These are phyloP conservation scores for Populus hybrid DNA, from an alignment of 441 rosid genomes.

Conservation along the genomic window DNA sequence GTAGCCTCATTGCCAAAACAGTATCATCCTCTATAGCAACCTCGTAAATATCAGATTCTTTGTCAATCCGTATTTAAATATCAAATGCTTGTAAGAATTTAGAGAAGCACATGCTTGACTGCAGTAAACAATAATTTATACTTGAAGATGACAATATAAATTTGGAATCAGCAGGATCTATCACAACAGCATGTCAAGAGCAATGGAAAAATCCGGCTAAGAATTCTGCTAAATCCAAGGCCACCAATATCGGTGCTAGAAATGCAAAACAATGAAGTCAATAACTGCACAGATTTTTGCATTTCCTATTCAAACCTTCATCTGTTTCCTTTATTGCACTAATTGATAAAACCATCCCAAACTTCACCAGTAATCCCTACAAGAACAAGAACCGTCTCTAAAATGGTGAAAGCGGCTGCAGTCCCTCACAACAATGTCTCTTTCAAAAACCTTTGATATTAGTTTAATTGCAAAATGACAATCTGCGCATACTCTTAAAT, in stretches of 20 bases:
- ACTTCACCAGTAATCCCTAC: conserved; percentile 65
- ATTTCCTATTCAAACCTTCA: not conserved
- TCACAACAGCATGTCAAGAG: not conserved
- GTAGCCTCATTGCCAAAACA: conserved; percentile 82
- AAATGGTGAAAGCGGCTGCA: conserved; percentile 79
- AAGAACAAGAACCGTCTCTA: conserved; percentile 57
- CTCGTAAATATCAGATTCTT: conserved; percentile 66
- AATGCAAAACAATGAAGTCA: not conserved
- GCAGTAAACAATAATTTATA: not conserved
- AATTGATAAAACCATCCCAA: not conserved
- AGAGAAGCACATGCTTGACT: not conserved
- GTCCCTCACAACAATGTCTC: conserved; percentile 62
- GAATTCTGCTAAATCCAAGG: not conserved
- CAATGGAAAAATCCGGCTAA: not conserved
- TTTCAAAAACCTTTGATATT: conserved; percentile 56
- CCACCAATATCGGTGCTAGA: not conserved
- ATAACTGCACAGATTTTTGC: not conserved
- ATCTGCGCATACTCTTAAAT: conserved; percentile 62
- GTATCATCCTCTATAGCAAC: conserved; percentile 82
- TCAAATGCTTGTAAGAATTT: not conserved
- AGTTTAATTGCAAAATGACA: conserved; percentile 67
- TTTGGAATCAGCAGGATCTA: not conserved
- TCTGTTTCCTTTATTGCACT: not conserved
- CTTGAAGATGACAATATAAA: not conserved
- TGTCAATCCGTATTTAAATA: not conserved